Percentiles rank a stretch among this genome's conserved stretches.
Evolutionary conservation across 345 rosid species (phyloP).

Genomic region (Eucalyptus erythrocorys): DNA sequence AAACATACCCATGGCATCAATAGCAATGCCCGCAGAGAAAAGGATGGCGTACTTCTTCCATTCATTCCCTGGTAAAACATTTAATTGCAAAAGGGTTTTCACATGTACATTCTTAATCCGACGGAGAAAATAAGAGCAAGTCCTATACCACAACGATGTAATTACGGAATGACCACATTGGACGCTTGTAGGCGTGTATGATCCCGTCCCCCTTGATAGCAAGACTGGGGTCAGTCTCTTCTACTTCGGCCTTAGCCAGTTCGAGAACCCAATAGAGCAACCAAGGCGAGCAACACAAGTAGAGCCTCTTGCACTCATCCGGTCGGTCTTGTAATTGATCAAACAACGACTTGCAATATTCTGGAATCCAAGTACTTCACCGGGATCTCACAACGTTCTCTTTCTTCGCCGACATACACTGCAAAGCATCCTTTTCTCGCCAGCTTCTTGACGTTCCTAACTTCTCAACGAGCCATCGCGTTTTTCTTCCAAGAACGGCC

Average conservation of each 20-base stretch:
- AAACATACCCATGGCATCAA: not conserved
- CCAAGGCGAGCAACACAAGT: not conserved
- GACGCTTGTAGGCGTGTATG: not conserved
- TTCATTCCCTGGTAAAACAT: not conserved
- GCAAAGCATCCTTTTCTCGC: not conserved
- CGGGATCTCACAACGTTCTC: not conserved
- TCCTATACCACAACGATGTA: not conserved
- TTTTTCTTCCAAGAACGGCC: not conserved
- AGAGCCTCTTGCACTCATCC: not conserved
- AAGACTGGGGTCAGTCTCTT: not conserved
- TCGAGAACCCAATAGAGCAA: not conserved
- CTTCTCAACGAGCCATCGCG: not conserved
- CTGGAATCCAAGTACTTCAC: not conserved
- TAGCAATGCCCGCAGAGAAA: not conserved
- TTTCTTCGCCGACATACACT: not conserved
- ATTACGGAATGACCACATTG: not conserved
- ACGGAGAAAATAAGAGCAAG: not conserved
- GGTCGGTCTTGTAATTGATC: not conserved
- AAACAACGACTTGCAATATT: not conserved
- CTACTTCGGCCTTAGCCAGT: not conserved
- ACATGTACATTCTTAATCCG: not conserved
- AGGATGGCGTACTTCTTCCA: not conserved
- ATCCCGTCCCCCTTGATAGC: not conserved
- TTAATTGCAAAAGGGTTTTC: not conserved
- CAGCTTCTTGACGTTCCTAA: not conserved